Percentiles rank a stretch among this genome's conserved stretches.
Conservation (phyloP, 179 eudicot species). For the Silene noctiflora region DNA sequence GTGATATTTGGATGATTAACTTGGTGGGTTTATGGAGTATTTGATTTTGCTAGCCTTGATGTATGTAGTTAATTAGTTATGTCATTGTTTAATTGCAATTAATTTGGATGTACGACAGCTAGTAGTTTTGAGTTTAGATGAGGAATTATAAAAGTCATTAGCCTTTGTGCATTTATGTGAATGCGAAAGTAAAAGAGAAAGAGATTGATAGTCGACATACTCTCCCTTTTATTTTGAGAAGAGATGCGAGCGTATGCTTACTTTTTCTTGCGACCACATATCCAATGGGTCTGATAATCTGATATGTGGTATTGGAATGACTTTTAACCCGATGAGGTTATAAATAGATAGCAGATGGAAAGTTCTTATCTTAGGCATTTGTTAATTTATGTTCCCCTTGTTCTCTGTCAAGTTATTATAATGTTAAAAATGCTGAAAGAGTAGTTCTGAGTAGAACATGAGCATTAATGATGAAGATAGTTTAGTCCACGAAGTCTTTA, state of each 20-base stretch:
- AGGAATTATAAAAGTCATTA: background rate
- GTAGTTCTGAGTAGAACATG: background rate
- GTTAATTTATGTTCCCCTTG: background rate
- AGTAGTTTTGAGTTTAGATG: background rate
- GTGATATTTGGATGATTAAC: constrained; percentile 9
- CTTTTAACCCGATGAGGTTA: background rate
- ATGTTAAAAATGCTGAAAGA: background rate
- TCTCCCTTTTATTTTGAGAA: too few relatives aligned
- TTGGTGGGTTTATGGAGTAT: background rate
- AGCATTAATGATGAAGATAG: background rate
- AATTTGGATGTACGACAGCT: background rate
- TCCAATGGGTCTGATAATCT: too few relatives aligned
- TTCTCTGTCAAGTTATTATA: background rate
- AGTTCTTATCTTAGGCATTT: constrained; percentile 1
- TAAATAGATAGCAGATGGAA: background rate
- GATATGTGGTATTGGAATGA: too few relatives aligned
- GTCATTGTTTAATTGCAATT: background rate
- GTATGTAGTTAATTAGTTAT: background rate
- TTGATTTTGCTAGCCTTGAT: background rate
- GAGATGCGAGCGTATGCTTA: too few relatives aligned
- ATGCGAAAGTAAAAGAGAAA: too few relatives aligned
- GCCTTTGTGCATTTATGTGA: too few relatives aligned
- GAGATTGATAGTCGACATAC: too few relatives aligned
- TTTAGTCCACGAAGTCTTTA: background rate
- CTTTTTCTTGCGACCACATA: too few relatives aligned